Evolutionary conservation across 2,329 filamentous ascomycete species (phyloP), one percentile per base, ranked within the genome.

Genomic region (Colletotrichum cordylinicola): DNA sequence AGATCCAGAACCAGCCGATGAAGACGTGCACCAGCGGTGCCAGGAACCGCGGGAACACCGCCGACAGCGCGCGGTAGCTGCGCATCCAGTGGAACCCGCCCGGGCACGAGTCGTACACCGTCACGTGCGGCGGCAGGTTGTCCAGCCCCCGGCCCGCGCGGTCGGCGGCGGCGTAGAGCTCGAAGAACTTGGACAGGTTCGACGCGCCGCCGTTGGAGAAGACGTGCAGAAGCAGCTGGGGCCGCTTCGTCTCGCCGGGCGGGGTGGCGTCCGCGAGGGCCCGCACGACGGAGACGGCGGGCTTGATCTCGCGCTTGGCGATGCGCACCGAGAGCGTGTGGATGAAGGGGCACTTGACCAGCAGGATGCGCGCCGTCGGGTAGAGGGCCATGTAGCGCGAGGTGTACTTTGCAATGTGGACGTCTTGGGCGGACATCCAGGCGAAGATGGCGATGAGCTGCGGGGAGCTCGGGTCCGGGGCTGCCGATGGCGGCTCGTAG

Each of bases 181-280:
- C 77, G 70, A 86, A 86, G 21, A 89, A 79, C 48, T 83, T 82
- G 37, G 81, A 81, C 21, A 88, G 84, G 37, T 85, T 85, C 68
- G 84, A 84, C 29, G 86, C 83, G 62, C 89, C 90, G 69, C 89
- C 89, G 77, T 91, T 90, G 52, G 89, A 91, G 79, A 91, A 90
- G 39, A 86, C 75, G 77, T 91, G 89, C 15, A 88, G 79, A 4
- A 90, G 83, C 18, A 90, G 81, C 37, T 82, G 81, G 13, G 43
- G 70, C 27, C 58, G 58, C 68, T 24, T 75, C 21, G 24, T 56
- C 64, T 43, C 67, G 33, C 79, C 81, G 21, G 70, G 29, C 18
- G 76, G 77, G 18, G 60, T 35, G 29, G 79, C 78, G 39, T 80
- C 78, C 12, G 83, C 75, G 15, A 84, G 74, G 2, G 81, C 82